Evolutionary conservation across 1,139 yeast genomes (phyloP).

Genomic region (Yamadazyma taylorii): DNA sequence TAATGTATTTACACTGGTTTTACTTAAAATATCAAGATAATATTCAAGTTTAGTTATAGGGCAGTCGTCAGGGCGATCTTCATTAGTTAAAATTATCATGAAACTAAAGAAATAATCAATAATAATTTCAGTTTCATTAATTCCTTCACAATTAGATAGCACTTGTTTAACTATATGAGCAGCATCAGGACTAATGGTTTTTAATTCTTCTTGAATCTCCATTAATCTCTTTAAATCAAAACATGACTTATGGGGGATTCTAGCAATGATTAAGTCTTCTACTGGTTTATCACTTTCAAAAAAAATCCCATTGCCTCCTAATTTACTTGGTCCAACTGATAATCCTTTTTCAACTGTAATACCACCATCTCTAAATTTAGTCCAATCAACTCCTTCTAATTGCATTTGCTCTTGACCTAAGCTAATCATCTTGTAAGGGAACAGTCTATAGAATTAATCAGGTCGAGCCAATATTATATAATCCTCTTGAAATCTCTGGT

Average conservation of each 20-base stretch:
- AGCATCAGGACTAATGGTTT: constrained; percentile 19
- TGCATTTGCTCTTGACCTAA: not conserved
- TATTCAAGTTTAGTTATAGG: constrained; percentile 17
- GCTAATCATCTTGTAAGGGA: too few relatives aligned
- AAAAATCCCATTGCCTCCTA: constrained; percentile 41
- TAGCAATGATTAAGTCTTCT: constrained; percentile 25
- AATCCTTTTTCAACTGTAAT: constrained; percentile 18
- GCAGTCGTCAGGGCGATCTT: constrained; percentile 4
- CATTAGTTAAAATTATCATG: constrained; percentile 11
- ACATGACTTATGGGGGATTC: constrained; percentile 32
- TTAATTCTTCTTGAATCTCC: constrained; percentile 23
- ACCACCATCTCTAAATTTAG: constrained; percentile 13
- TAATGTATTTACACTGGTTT: constrained; percentile 18
- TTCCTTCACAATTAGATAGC: constrained; percentile 18
- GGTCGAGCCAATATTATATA: too few relatives aligned
- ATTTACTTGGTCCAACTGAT: constrained; percentile 22
- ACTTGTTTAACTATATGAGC: constrained; percentile 24
- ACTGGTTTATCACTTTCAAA: constrained; percentile 16
- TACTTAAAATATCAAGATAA: constrained; percentile 29
- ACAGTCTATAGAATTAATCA: too few relatives aligned
- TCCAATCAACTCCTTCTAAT: constrained; percentile 14
- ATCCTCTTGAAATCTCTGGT: too few relatives aligned
- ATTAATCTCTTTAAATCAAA: constrained; percentile 33
- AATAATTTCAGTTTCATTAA: constrained; percentile 32
- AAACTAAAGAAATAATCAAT: constrained; percentile 29